Evolutionary conservation across 2,329 filamentous ascomycete species (phyloP), one percentile per base, ranked within the genome.

Genomic region (Cercospora janseana): DNA sequence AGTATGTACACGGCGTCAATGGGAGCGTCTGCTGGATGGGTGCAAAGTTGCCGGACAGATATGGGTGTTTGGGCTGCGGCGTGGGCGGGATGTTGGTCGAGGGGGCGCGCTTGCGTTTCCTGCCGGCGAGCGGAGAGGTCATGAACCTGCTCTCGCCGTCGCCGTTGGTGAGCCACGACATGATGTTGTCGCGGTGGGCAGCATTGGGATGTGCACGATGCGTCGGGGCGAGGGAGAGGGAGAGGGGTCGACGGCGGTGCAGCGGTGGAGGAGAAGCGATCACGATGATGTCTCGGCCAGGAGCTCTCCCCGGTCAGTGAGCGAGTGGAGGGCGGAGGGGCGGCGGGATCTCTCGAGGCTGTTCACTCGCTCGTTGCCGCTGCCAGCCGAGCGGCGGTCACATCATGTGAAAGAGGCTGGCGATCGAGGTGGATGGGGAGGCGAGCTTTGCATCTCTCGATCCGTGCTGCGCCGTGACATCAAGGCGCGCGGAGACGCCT

Each of bases 41-140:
- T 0, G 84, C 83, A 63, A 87, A 88, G 64, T 88, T 88, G 37
- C 85, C 85, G 4, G 76, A 73, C 1, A 87, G 74, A 29, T 70
- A 75, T 60, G 74, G 72, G 53, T 76, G 74, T 53, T 65, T 66
- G 20, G 61, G 51, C 35, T 62, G 62, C 3, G 65, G 65, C 21
- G 63, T 67, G 2, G 61, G 62, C 12, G 49, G 54, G 32, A 67
- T 60, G 42, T 59, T 58, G 41, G 60, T 58, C 35, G 57, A 61
- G 26, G 51, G 31, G 3, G 58, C 55, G 38, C 66, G 57, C 54
- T 66, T 69, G 27, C 66, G 60, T 53, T 67, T 67, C 37, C 43
- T 37, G 28, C 46, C 46, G 1, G 46, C 46, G 10, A 43, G n/a
- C 18, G 46, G 5, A 6, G 18, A 27, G 6, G 46, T 43, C 6